Conservation (phyloP, 345 rosid species). For the Salix dunnii region DNA sequence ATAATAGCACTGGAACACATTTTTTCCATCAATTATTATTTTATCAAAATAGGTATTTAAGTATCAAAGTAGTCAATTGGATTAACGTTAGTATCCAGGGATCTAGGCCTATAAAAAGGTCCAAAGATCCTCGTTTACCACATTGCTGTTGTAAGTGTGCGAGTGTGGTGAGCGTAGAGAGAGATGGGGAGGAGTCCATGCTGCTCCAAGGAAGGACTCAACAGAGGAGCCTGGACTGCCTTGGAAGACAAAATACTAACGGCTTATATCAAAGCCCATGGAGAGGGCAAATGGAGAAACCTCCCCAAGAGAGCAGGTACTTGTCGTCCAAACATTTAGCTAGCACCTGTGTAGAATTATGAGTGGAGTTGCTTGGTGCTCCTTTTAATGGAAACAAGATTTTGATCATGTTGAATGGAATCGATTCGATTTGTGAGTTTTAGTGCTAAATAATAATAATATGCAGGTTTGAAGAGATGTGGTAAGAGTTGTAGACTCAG, state of each 20-base stretch:
- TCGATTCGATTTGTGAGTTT: background rate
- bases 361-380: background rate
- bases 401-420: background rate
- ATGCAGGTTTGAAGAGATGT: constrained; percentile 50
- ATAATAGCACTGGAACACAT: too few relatives aligned
- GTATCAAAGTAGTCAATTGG: too few relatives aligned
- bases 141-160: background rate
- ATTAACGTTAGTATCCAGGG: too few relatives aligned
- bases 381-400: background rate
- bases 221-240: constrained; percentile 62
- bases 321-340: background rate
- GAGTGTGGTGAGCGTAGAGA: background rate
- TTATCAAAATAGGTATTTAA: too few relatives aligned
- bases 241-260: constrained; percentile 47
- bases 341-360: too few relatives aligned
- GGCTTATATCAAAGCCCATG: constrained; percentile 46
- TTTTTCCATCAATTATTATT: too few relatives aligned
- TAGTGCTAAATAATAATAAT: too few relatives aligned
- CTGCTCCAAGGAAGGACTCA: constrained; percentile 56
- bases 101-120: background rate
- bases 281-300: constrained; percentile 62
- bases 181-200: constrained; percentile 64
- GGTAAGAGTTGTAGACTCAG: constrained; percentile 65
- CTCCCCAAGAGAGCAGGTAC: constrained; percentile 63
- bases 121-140: background rate